Conservation (phyloP, 345 rosid genomes). For the Salix suchowensis region DNA sequence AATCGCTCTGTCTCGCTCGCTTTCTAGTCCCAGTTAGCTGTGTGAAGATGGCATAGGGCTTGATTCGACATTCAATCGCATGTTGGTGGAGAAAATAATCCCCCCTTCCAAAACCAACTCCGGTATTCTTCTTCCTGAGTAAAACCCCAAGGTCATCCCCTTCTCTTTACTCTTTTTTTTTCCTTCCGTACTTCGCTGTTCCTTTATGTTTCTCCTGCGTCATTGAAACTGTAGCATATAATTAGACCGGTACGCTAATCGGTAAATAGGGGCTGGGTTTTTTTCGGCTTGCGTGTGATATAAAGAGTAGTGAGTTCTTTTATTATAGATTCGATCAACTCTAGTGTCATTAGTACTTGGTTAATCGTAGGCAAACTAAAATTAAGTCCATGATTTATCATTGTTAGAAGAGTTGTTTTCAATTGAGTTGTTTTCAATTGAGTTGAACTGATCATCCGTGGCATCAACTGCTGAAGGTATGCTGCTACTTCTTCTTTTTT, state of each 20-base stretch:
- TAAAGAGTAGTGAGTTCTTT: background rate
- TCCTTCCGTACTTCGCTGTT: background rate
- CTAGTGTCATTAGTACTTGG: background rate
- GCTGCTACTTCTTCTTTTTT: too few species aligned
- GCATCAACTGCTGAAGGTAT: too few species aligned
- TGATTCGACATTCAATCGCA: slow-evolving; percentile 17
- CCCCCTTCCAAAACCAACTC: slow-evolving; percentile 24
- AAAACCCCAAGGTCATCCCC: slow-evolving; percentile 13
- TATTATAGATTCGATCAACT: background rate
- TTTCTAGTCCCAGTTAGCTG: background rate
- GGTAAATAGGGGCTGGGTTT: background rate
- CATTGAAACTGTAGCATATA: background rate
- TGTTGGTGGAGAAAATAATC: slow-evolving; percentile 27
- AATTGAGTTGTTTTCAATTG: background rate
- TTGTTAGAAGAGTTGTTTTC: background rate
- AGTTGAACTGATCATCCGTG: too few species aligned
- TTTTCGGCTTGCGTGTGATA: background rate
- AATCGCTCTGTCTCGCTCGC: background rate
- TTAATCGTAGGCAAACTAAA: background rate
- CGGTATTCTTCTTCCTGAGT: slow-evolving; percentile 25
- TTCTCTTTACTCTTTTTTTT: background rate
- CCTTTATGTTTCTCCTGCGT: background rate
- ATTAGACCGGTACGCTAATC: background rate
- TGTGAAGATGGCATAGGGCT: slow-evolving; percentile 20
- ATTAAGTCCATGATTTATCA: background rate